These are phyloP conservation scores for Xylaria telfairii DNA, from an alignment of 495 filamentous ascomycete genomes.

Conservation along the genomic window DNA sequence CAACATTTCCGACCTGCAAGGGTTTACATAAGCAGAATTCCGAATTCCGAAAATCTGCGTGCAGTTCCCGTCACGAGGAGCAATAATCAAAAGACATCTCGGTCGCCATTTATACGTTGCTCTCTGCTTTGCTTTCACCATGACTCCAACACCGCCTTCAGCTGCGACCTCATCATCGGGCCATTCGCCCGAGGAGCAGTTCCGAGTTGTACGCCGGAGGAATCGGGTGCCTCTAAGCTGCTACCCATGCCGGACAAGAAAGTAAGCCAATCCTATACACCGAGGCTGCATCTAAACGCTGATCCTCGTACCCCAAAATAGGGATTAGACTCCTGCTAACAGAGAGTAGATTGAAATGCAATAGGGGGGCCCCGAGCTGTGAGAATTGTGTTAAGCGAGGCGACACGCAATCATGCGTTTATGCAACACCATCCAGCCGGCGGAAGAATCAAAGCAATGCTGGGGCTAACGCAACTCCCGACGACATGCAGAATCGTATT, in stretches of 20 bases:
- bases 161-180: constrained; percentile 74
- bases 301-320: constrained; percentile 17
- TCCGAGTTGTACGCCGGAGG: constrained; percentile 88
- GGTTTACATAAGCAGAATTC: background rate
- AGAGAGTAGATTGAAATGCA: constrained; percentile 73
- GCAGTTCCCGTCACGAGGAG: background rate
- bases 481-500: constrained; percentile 99
- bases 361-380: constrained; percentile 81
- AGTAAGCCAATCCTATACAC: constrained; percentile 64
- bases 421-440: constrained; percentile 78
- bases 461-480: constrained; percentile 69
- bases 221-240: constrained; percentile 96
- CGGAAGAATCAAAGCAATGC: constrained; percentile 71
- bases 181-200: constrained; percentile 86
- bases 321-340: constrained; percentile 37
- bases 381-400: constrained; percentile 94
- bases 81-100: background rate
- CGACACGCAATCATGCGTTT: constrained; percentile 84
- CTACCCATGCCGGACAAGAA: constrained; percentile 90
- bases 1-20: background rate
- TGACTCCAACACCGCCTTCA: constrained; percentile 94
- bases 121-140: constrained; percentile 40
- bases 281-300: constrained; percentile 22
- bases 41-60: background rate
- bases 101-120: background rate